These are phyloP conservation scores for Rickenella mellea DNA, from an alignment of 768 basidiomycete species.

Conservation along the genomic window DNA sequence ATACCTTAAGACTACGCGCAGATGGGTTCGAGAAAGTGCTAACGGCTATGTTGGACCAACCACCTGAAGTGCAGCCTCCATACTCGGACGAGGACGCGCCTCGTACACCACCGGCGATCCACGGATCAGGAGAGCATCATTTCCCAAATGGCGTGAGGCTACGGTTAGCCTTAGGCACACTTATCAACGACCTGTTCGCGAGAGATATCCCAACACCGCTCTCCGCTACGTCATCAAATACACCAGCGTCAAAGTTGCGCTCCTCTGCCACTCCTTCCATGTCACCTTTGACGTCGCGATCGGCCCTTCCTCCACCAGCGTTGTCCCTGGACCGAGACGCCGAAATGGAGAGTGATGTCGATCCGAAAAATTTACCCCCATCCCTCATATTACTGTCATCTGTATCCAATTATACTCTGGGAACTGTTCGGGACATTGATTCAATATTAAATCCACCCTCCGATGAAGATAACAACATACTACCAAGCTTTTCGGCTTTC, in stretches of 20 bases:
- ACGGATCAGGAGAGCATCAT: not conserved
- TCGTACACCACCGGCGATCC: conserved; percentile 2
- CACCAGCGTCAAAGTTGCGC: conserved; percentile 2
- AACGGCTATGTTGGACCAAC: conserved; percentile 71
- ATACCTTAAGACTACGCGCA: conserved; percentile 57
- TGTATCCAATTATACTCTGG: too few species aligned
- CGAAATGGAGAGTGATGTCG: too few species aligned
- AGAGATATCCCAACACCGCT: conserved; percentile 41
- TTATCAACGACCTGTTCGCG: conserved; percentile 77
- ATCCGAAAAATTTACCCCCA: too few species aligned
- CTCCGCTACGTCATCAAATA: conserved; percentile 11
- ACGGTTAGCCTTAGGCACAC: conserved; percentile 61
- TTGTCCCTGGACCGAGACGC: too few species aligned
- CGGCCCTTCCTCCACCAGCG: too few species aligned
- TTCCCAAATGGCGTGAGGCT: conserved; percentile 77
- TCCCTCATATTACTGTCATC: too few species aligned
- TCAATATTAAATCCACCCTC: too few species aligned
- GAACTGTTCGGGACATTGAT: too few species aligned
- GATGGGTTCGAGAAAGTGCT: conserved; percentile 80
- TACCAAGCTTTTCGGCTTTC: not conserved
- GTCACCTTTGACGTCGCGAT: too few species aligned
- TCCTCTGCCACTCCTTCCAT: not conserved
- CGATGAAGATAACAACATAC: too few species aligned
- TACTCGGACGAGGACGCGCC: not conserved
- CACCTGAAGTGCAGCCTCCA: conserved; percentile 49